Evolutionary conservation across 116 monocot species (phyloP).

Genomic region (Trichopus zeylanicus): DNA sequence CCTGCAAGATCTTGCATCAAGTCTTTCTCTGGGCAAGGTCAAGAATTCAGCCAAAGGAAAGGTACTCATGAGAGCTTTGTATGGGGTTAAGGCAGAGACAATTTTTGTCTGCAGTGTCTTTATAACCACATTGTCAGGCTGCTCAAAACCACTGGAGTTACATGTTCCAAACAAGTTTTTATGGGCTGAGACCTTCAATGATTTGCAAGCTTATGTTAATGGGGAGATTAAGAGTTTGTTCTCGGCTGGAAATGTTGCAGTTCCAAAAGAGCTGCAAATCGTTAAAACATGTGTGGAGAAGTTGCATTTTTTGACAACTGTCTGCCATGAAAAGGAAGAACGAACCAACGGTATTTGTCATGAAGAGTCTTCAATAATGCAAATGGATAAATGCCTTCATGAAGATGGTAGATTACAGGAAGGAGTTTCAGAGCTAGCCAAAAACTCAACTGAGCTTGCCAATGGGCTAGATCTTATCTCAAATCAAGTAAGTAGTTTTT

Average conservation of each 20-base stretch:
- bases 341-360: neutral
- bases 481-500: conserved; percentile 51
- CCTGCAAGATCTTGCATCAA: conserved; percentile 30
- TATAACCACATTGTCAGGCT: conserved; percentile 37
- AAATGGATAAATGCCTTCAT: neutral
- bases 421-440: conserved; percentile 15
- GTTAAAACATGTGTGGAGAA: conserved; percentile 33
- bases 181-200: conserved; percentile 57
- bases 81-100: conserved; percentile 55
- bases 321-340: no score
- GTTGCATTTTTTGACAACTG: conserved; percentile 17
- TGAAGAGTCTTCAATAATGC: neutral
- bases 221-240: conserved; percentile 15
- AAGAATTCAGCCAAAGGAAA: conserved; percentile 64
- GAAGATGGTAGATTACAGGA: conserved; percentile 7
- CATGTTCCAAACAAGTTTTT: conserved; percentile 43
- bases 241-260: conserved; percentile 7
- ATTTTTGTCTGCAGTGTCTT: conserved; percentile 54
- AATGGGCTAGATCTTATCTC: conserved; percentile 42
- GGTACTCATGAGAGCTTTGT: conserved; percentile 58
- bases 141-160: conserved; percentile 28
- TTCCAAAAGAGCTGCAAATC: conserved; percentile 53
- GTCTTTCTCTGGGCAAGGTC: conserved; percentile 27
- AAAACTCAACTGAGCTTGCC: conserved; percentile 20
- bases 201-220: conserved; percentile 28